Conservation (phyloP, 1,284 basidiomycete genomes). For the Schizopora paradoxa region DNA sequence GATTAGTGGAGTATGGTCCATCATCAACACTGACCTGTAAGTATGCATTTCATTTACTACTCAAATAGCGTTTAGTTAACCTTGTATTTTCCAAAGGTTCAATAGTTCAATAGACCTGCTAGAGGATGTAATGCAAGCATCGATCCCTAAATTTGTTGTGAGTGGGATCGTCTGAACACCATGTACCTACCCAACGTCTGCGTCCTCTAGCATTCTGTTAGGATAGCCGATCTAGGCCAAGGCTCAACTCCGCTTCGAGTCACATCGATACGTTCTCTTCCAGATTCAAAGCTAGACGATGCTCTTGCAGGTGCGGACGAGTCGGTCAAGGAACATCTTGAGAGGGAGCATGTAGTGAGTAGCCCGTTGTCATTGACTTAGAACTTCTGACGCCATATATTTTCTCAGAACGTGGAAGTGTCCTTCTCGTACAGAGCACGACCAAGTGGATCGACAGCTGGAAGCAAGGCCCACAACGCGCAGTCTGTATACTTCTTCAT, state of each 20-base stretch:
- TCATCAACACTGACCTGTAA: conserved; percentile 33
- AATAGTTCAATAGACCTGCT: conserved; percentile 32
- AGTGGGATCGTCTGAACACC: conserved; percentile 13
- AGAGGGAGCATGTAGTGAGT: conserved; percentile 20
- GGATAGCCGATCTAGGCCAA: conserved; percentile 32
- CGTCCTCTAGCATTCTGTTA: conserved; percentile 29
- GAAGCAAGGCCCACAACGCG: conserved; percentile 51
- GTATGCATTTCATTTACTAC: conserved; percentile 8
- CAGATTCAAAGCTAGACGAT: conserved; percentile 24
- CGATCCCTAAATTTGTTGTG: conserved; percentile 33
- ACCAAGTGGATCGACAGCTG: conserved; percentile 38
- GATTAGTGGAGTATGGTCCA: conserved; percentile 34
- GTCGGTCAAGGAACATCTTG: conserved; percentile 11
- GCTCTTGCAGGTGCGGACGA: conserved; percentile 9
- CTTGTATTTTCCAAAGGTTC: conserved; percentile 25
- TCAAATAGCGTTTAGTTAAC: not conserved
- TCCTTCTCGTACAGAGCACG: conserved; percentile 70
- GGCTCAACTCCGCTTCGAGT: conserved; percentile 33
- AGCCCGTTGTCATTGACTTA: not conserved
- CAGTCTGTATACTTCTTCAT: conserved; percentile 34
- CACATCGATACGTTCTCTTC: conserved; percentile 33
- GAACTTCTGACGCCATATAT: conserved; percentile 24
- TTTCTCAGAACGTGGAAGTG: conserved; percentile 61
- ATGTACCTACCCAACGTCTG: not conserved
- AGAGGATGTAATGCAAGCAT: conserved; percentile 39